phyloP scores from a whole-genome alignment of 78 protist species.

The Monosiga brevicollis region DNA sequence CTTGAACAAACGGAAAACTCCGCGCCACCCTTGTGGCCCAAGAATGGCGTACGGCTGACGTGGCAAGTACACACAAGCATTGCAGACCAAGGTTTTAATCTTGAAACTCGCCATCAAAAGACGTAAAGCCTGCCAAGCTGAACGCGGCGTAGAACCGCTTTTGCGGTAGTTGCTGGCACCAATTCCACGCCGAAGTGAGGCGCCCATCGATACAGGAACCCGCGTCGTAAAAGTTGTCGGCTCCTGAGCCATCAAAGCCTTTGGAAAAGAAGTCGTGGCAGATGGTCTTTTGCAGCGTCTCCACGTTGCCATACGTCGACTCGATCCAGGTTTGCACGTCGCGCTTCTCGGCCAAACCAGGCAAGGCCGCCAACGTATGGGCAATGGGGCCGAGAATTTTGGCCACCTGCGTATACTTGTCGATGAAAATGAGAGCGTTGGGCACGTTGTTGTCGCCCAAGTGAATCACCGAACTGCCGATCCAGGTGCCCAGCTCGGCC shows the following conservation, averaged over 20 bases:
- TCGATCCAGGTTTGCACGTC: no score
- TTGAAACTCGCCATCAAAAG: conserved; percentile 76
- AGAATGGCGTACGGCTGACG: no score
- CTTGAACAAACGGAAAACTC: no score
- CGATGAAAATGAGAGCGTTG: conserved; percentile 89
- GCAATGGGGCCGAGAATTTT: conserved; percentile 71
- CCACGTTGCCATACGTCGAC: no score
- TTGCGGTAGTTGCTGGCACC: conserved; percentile 68
- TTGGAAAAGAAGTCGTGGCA: conserved; percentile 82
- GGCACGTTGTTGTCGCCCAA: conserved; percentile 94
- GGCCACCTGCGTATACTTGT: conserved; percentile 71
- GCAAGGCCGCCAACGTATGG: conserved; percentile 24
- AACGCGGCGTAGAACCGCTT: conserved; percentile 70
- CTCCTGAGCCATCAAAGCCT: conserved; percentile 74
- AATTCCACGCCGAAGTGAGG: conserved; percentile 87
- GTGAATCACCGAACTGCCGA: conserved; percentile 85
- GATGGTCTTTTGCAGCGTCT: conserved; percentile 24
- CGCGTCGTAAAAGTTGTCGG: conserved; percentile 79
- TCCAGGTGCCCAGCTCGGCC: conserved; percentile 75
- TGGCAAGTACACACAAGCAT: no score
- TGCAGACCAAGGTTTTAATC: not conserved
- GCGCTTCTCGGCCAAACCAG: no score
- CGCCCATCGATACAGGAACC: conserved; percentile 94
- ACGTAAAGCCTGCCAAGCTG: conserved; percentile 60
- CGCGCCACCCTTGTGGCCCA: no score